Evolutionary conservation across 2,329 filamentous ascomycete species (phyloP), one percentile per base, ranked within the genome.

Genomic region (Neonectria coccinea): DNA sequence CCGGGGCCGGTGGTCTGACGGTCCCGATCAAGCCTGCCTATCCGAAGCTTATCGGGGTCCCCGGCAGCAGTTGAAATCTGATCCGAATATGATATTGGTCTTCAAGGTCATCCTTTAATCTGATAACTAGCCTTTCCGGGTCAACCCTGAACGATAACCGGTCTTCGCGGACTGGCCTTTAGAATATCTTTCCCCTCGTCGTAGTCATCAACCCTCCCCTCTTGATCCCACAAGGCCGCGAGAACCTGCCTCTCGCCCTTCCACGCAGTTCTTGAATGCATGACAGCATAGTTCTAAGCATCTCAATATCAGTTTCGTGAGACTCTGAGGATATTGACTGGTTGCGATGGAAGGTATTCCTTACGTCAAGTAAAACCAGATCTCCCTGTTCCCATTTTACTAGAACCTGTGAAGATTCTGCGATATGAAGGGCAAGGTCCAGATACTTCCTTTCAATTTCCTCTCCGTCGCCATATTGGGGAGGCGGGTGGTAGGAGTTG

Each of bases 401-500:
- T 5, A 73, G 31, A 0, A 77, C 74, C 44, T 73, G 66, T 52
- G 39, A 45, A 2, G 39, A 39, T 56, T 77, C 73, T 0, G 75
- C 74, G 20, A 77, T 64, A 10, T 67, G 51, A 3, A 78, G 70
- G 3, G 72, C 69, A 25, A 76, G 66, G 44, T 78, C 74, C 9
- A 78, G 67, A 48, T 77, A 68, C 14, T 71, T 45, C 7, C 67
- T 71, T 18, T 77, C 71, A 18, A 78, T 77, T 41, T 64, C 60
- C 22, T 67, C 70, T 1, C 75, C 74, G 39, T 78, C 74, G 2
- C 75, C 75, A 39, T 73, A 77, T 20, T 70, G 65, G 1, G 75
- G 76, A 16, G 75, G 77, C 4, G 77, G 75, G 45, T 79, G 76
- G 29, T 79, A 79, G 2, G 74, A 76, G n/a, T 63, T 71, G 44